phyloP scores from a whole-genome alignment of 345 rosid genomes.

The Garcia nutans region DNA sequence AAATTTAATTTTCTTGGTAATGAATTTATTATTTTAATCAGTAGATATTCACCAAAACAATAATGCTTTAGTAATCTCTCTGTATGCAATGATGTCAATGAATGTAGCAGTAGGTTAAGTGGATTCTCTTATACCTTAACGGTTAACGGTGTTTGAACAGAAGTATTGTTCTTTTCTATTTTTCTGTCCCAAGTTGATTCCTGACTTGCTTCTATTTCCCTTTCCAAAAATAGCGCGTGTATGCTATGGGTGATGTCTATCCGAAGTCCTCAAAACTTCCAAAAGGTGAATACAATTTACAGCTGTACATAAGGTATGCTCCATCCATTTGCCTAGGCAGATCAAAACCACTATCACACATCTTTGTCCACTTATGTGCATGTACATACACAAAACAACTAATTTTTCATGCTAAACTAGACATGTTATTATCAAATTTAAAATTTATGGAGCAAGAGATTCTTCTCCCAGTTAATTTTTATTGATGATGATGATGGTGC shows the following conservation, averaged over 20 bases:
- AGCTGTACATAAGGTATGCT: slow-evolving; percentile 66
- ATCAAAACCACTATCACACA: neutral
- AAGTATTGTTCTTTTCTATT: slow-evolving; percentile 4
- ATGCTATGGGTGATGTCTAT: slow-evolving; percentile 85
- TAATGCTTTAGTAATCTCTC: neutral
- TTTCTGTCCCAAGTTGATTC: slow-evolving; percentile 11
- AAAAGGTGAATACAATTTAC: slow-evolving; percentile 88
- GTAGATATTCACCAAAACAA: neutral
- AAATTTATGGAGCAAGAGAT: slow-evolving; percentile 4
- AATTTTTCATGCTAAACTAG: neutral
- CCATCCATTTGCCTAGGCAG: slow-evolving; percentile 4
- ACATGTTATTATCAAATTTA: neutral
- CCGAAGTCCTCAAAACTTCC: slow-evolving; percentile 79
- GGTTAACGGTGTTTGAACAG: neutral
- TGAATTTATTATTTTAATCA: slow-evolving; percentile 3
- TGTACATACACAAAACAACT: neutral
- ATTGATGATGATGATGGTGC: slow-evolving; percentile 36
- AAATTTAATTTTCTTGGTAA: neutral
- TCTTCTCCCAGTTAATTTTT: slow-evolving; percentile 21
- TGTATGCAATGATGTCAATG: neutral
- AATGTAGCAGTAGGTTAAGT: slow-evolving; percentile 3
- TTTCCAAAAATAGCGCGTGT: slow-evolving; percentile 57
- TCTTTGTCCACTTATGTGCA: neutral
- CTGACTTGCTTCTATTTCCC: slow-evolving; percentile 7
- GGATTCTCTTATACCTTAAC: neutral